Conservation (phyloP, 148 eudicot genomes). For the Rhododendron molle region DNA sequence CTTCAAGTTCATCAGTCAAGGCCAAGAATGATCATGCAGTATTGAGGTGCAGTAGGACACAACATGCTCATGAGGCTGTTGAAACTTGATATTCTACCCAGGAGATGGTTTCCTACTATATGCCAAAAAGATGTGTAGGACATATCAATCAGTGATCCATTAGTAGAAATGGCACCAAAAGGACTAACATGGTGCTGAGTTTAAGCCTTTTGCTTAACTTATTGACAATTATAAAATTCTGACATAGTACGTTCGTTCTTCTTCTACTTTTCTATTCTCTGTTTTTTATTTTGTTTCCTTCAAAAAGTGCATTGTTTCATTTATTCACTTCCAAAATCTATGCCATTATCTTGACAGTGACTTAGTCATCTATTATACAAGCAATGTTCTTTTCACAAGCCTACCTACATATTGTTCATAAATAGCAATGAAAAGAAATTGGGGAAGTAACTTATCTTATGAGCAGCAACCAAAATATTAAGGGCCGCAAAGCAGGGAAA, state of each 20-base stretch:
- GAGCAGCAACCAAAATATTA: background rate
- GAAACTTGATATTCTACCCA: conserved; percentile 76
- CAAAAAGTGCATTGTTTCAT: background rate
- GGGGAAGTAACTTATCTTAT: background rate
- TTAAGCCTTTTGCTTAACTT: too few relatives aligned
- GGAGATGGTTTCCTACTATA: conserved; percentile 50
- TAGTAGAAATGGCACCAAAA: background rate
- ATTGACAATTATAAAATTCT: background rate
- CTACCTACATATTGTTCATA: background rate
- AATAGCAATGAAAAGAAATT: background rate
- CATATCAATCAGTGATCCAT: background rate
- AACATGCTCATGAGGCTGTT: conserved; percentile 83
- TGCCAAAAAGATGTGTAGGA: background rate
- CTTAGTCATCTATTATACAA: background rate
- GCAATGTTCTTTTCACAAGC: background rate
- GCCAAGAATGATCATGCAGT: conserved; percentile 60
- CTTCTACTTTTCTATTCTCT: too few relatives aligned
- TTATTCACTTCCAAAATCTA: too few relatives aligned
- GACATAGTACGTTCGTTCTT: too few relatives aligned
- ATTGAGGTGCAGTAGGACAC: conserved; percentile 65
- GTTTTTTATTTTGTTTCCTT: background rate
- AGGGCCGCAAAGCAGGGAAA: too few relatives aligned
- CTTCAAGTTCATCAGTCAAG: conserved; percentile 77
- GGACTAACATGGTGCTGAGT: background rate
- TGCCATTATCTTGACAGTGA: background rate